Evolutionary conservation across 176 grass and related monocot species (phyloP), one percentile per base, ranked within the genome.

Genomic region (Thinopyrum elongatum): DNA sequence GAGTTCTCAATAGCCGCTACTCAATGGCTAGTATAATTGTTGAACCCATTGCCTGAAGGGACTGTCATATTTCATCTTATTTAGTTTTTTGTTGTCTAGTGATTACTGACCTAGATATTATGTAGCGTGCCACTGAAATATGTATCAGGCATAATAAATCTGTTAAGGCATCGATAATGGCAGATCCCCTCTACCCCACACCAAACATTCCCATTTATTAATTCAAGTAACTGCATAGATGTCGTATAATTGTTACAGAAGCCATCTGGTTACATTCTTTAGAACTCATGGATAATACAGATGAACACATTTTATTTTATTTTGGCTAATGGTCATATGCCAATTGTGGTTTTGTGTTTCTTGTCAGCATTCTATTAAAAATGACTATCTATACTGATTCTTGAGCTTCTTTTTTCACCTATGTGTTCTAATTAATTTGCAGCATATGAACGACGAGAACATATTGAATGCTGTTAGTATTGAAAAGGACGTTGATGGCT

Each of bases 361-460:
- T 34, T 86, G 30, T 31, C 13, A 26, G 41, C 30, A 3, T 53
- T 72, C 15, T 51, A 65, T 70, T 35, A 17, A 70, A 8, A 26
- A 39, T 4, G 1, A 7, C 62, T 5, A 4, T 82, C 9, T 71
- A 25, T n/a, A 33, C 44, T n/a, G 19, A 65, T 17, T 28, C 27
- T 68, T 67, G 26, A 75, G 65, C 27, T 80, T 74, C 2, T 3
- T 76, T 77, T 11, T 77, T 23, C 28, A 41, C 57, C 8, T 41
- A 22, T 74, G 5, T 53, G 1, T 80, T 87, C 1, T 26, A 69
- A 11, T 59, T 75, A 8, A 83, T 78, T 82, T 92, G 33, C 92
- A 99, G 94, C 94, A 99, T 88, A 94, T 99, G 88, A 94, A 94
- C 15, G 94, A 94, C n/a, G 88, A 99, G 84, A 99, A 74, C 79